Evolutionary conservation across 129 eudicot species (phyloP).

Genomic region (Helianthus annuus): DNA sequence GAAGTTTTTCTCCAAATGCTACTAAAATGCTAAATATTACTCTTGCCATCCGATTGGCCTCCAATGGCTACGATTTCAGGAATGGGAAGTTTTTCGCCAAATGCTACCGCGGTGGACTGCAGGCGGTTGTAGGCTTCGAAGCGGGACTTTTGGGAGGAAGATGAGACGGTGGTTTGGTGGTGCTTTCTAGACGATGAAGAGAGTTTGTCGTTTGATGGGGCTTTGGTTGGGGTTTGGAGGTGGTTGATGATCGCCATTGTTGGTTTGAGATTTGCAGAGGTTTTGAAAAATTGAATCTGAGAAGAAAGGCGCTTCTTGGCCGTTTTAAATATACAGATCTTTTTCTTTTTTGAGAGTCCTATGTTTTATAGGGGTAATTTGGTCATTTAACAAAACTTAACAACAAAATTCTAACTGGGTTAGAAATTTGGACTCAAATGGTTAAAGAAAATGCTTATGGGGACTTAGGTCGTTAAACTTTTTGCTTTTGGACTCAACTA

Average conservation of each 20-base stretch:
- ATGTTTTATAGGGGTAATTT: no score
- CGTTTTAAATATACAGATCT: not conserved
- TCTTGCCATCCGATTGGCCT: constrained; percentile 99
- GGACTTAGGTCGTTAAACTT: no score
- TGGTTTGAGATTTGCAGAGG: constrained; percentile 12
- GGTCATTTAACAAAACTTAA: no score
- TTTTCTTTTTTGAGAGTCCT: no score
- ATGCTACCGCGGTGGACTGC: constrained; percentile 94
- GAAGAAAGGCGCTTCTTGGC: not conserved
- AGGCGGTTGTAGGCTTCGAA: constrained; percentile 92
- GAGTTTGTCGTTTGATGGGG: constrained; percentile 31
- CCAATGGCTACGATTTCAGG: constrained; percentile 96
- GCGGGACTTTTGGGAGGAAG: constrained; percentile 51
- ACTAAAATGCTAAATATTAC: constrained; percentile 15
- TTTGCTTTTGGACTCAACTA: no score
- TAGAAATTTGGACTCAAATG: no score
- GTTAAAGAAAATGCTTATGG: no score
- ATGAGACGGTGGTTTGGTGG: constrained; percentile 38
- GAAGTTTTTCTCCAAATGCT: no score
- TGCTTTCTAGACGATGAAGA: constrained; percentile 39
- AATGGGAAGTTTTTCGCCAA: constrained; percentile 94
- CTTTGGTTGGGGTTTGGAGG: constrained; percentile 53
- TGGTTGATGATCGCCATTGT: constrained; percentile 52
- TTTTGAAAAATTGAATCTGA: constrained; percentile 29
- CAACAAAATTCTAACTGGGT: no score